Base-by-base conservation (phyloP, 129 eudicot species). In the Lactuca sativa region DNA sequence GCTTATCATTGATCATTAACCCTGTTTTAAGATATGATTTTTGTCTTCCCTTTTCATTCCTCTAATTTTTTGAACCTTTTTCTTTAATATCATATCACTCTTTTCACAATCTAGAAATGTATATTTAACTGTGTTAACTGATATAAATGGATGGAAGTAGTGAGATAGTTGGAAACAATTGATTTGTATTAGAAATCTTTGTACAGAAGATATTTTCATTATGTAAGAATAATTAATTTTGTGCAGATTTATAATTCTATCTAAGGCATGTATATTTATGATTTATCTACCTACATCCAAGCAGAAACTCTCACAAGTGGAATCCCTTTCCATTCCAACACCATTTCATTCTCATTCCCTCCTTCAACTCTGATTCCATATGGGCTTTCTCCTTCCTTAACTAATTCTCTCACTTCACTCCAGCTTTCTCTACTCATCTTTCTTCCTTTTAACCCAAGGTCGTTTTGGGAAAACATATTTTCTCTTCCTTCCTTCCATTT, bases 231-330 rank as follows among this genome's bases (percentile, higher is more conserved):
- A 14, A 53, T 14, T n/a, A n/a, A 67, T 34, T 33, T 32, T 67
- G 11, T 67, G 54, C 62, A 36, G 51, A 53, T 53, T 3, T 67
- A 67, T 41, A 67, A 53, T 53, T 59, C 72, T 36, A 33, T 52
- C 60, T 67, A n/a, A 18, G 10, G 34, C 61, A 51, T 51, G 12
- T 9, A 67, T 53, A 17, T 54, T 53, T 15, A 70, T 15, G 57
- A n/a, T 53, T 53, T 6, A 9, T 53, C 8, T 17, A 53, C 6
- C 61, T 56, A 81, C 67, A 71, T 74, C 88, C 86, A 81, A 51
- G 71, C 81, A 3, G 86, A 84, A 72, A 88, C 90, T 80, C 81
- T 84, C 33, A 87, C 84, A 17, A 87, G 12, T 31, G 90, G 84
- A 59, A 53, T 75, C 12, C 77, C 95, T 52, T 71, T 84, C 95